phyloP scores from a whole-genome alignment of 2,329 filamentous ascomycete genomes.

The Pseudocercospora cruenta region DNA sequence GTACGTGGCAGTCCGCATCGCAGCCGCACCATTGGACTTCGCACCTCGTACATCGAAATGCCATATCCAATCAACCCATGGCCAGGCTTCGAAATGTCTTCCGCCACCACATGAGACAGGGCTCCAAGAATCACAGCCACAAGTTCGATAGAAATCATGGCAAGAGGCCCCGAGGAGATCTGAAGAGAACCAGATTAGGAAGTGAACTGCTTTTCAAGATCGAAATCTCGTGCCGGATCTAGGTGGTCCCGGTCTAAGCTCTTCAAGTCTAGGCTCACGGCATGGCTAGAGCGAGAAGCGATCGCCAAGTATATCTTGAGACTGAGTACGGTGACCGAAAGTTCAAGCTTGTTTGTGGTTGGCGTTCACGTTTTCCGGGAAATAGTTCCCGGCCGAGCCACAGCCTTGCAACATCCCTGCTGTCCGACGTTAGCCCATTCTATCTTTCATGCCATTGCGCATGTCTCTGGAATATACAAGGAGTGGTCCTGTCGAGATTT shows the following conservation, averaged over 20 bases:
- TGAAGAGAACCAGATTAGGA: neutral
- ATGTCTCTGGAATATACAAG: no score
- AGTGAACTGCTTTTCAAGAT: no score
- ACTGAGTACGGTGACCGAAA: neutral
- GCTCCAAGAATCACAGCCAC: neutral
- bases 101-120: neutral
- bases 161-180: no score
- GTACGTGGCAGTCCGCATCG: neutral
- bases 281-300: no score
- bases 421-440: no score
- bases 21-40: neutral
- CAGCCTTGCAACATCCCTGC: neutral
- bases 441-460: no score
- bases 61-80: slow-evolving; percentile 29
- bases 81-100: neutral
- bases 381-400: neutral
- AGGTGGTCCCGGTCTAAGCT: no score
- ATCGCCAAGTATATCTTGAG: neutral
- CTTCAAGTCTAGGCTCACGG: no score
- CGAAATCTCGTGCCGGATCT: no score
- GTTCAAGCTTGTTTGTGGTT: neutral
- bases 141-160: no score
- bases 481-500: no score
- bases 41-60: slow-evolving; percentile 24
- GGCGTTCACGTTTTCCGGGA: neutral